Evolutionary conservation across 148 eudicot genomes (phyloP).

Genomic region (Rhododendron williamsianum): DNA sequence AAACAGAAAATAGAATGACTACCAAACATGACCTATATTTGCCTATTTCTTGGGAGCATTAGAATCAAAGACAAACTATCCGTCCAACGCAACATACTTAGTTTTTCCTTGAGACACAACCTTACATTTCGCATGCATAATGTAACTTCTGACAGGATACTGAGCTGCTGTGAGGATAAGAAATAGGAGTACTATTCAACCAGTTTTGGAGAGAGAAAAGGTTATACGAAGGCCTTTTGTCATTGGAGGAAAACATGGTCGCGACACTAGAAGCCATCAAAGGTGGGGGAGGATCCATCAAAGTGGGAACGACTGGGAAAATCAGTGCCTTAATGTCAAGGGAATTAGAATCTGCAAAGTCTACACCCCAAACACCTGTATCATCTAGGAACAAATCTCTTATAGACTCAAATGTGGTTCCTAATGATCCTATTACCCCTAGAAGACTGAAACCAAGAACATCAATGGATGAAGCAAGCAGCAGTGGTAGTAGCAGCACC

Average conservation of each 20-base stretch:
- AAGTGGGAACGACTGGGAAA: constrained; percentile 76
- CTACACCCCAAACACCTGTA: constrained; percentile 21
- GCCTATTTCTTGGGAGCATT: not conserved
- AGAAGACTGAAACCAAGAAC: constrained; percentile 37
- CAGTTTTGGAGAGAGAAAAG: not conserved
- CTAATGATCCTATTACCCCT: constrained; percentile 21
- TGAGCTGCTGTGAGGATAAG: not conserved
- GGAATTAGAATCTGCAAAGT: constrained; percentile 47
- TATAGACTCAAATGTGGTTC: constrained; percentile 9
- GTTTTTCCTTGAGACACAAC: not conserved
- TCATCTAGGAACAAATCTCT: constrained; percentile 17
- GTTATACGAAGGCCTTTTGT: not conserved
- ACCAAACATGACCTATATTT: too few species aligned
- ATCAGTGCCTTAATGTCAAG: constrained; percentile 71
- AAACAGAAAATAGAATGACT: too few species aligned
- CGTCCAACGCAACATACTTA: not conserved
- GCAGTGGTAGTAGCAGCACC: constrained; percentile 25
- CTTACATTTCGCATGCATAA: not conserved
- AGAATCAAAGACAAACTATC: not conserved
- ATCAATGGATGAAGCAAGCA: constrained; percentile 48
- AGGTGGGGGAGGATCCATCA: constrained; percentile 81
- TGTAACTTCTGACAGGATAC: constrained; percentile 4
- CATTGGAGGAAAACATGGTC: constrained; percentile 39
- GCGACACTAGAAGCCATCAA: constrained; percentile 65
- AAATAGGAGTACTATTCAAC: not conserved